A percentile compares a stretch with the other conserved stretches of the same genome.
phyloP scores from a whole-genome alignment of 164 flowering plant species.

The Tinospora cordifolia region DNA sequence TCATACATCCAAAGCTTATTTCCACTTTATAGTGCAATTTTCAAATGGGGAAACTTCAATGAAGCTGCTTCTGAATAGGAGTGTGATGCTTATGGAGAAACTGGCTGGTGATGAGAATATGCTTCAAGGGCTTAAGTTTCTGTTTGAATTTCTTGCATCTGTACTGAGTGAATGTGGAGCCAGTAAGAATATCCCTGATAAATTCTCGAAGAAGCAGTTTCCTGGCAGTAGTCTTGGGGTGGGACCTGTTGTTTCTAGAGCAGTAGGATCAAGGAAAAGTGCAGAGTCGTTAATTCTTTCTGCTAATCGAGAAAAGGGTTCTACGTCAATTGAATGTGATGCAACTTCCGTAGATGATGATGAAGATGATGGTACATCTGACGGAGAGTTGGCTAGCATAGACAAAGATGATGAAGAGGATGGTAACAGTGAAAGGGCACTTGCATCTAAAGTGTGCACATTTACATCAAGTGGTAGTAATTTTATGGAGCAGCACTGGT shows the following conservation, averaged over 20 bases:
- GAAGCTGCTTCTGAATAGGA: constrained; percentile 52
- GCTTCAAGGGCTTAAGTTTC: constrained; percentile 75
- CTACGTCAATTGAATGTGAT: constrained; percentile 76
- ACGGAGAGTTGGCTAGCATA: constrained; percentile 85
- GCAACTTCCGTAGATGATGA: constrained; percentile 91
- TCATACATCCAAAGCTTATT: constrained; percentile 60
- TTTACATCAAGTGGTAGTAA: constrained; percentile 99
- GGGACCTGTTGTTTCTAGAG: constrained; percentile 40
- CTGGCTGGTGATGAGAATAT: constrained; percentile 52
- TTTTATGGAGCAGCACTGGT: constrained; percentile 99
- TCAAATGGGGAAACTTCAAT: constrained; percentile 50
- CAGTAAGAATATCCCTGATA: constrained; percentile 34
- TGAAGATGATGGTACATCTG: constrained; percentile 99
- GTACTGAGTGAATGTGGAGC: constrained; percentile 61
- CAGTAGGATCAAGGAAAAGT: constrained; percentile 49
- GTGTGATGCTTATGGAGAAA: constrained; percentile 57
- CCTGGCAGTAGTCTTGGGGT: constrained; percentile 36
- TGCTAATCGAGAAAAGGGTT: constrained; percentile 55
- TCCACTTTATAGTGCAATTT: constrained; percentile 67
- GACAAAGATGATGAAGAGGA: constrained; percentile 96
- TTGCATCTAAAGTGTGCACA: constrained; percentile 95
- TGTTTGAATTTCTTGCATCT: constrained; percentile 60
- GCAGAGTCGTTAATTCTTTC: constrained; percentile 57
- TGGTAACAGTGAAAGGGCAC: constrained; percentile 70
- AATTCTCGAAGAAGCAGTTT: constrained; percentile 36